Evolutionary conservation across 2,329 filamentous ascomycete species (phyloP).

Genomic region (Macroventuria anomochaeta): DNA sequence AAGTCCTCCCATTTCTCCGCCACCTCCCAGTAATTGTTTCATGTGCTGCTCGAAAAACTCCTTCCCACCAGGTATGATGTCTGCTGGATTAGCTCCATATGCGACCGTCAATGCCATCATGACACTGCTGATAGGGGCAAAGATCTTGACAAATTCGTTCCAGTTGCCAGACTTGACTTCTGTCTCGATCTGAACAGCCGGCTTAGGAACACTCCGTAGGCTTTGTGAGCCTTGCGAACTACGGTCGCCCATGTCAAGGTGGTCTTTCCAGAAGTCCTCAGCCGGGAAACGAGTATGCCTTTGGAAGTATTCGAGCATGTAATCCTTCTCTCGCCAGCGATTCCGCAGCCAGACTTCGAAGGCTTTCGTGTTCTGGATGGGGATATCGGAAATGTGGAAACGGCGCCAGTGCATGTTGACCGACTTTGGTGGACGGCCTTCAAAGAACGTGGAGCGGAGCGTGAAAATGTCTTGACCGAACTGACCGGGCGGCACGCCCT

Average conservation of each 20-base stretch:
- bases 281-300: conserved; percentile 79
- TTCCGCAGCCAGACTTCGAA: conserved; percentile 88
- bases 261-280: conserved; percentile 59
- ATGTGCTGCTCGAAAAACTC: conserved; percentile 47
- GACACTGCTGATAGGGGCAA: conserved; percentile 59
- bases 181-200: conserved; percentile 56
- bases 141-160: conserved; percentile 61
- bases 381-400: conserved; percentile 81
- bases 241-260: conserved; percentile 46
- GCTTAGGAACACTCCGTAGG: conserved; percentile 41
- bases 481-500: conserved; percentile 74
- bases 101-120: conserved; percentile 56
- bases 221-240: conserved; percentile 44
- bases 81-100: conserved; percentile 49
- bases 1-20: conserved; percentile 43
- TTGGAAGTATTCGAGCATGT: conserved; percentile 80
- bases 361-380: conserved; percentile 71
- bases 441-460: conserved; percentile 83
- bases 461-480: conserved; percentile 94
- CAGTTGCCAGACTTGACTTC: conserved; percentile 58
- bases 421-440: conserved; percentile 87
- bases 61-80: conserved; percentile 45
- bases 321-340: conserved; percentile 92
- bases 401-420: conserved; percentile 97
- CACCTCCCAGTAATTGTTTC: conserved; percentile 38